These are phyloP conservation scores for Closterium sp. DNA, from an alignment of 139 green algal species.

Conservation along the genomic window DNA sequence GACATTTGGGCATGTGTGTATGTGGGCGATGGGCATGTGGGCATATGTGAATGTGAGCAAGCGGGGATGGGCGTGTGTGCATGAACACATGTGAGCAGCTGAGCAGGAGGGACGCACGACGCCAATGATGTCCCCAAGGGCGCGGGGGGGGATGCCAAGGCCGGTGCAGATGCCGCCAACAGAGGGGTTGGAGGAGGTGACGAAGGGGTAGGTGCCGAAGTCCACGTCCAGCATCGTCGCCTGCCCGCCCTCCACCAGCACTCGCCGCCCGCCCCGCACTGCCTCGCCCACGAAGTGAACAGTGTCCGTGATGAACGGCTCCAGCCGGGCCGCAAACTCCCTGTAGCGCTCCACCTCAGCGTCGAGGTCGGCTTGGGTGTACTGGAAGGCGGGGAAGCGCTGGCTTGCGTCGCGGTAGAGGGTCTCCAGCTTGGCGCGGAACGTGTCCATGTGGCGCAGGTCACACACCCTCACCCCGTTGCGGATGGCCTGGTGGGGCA, in stretches of 20 bases:
- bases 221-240: slow-evolving; percentile 99
- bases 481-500: slow-evolving; percentile 62
- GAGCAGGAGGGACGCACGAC: slow-evolving; percentile 59
- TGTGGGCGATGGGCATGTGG: too few species aligned
- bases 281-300: slow-evolving; percentile 65
- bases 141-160: slow-evolving; percentile 87
- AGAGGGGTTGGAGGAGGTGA: slow-evolving; percentile 95
- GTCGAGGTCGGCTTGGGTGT: slow-evolving; percentile 79
- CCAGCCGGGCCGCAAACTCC: slow-evolving; percentile 61
- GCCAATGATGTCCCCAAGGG: slow-evolving; percentile 85
- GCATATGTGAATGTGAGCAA: too few species aligned
- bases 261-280: slow-evolving; percentile 66
- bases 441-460: slow-evolving; percentile 59
- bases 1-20: too few species aligned
- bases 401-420: slow-evolving; percentile 66
- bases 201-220: slow-evolving; percentile 99
- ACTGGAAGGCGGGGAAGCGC: slow-evolving; percentile 69
- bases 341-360: slow-evolving; percentile 79
- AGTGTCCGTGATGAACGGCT: slow-evolving; percentile 85
- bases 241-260: slow-evolving; percentile 98
- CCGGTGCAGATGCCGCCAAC: slow-evolving; percentile 91
- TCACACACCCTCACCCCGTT: slow-evolving; percentile 93
- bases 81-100: too few species aligned
- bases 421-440: slow-evolving; percentile 33
- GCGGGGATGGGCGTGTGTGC: too few species aligned